Percentiles rank a stretch among this genome's conserved stretches.
These are phyloP conservation scores for Scheffersomyces titani DNA, from an alignment of 1,139 yeast species.

Conservation along the genomic window DNA sequence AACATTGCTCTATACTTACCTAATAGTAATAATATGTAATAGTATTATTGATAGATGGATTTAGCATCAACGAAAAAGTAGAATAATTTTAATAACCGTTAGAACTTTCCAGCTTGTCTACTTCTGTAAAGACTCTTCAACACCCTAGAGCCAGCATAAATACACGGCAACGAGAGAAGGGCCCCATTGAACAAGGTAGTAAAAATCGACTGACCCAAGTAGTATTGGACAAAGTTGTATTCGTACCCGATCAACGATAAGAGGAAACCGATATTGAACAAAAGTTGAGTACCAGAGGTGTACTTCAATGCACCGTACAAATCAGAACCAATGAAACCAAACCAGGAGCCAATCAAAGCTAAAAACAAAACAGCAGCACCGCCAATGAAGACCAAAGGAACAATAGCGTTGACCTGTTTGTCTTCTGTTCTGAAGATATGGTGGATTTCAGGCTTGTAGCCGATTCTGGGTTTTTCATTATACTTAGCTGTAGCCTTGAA, in stretches of 20 bases:
- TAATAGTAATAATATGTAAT: background rate
- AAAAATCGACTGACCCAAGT: conserved; percentile 70
- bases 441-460: conserved; percentile 62
- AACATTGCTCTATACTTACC: background rate
- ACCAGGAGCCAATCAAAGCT: conserved; percentile 52
- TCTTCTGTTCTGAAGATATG: conserved; percentile 66
- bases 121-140: conserved; percentile 37
- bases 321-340: conserved; percentile 43
- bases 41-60: background rate
- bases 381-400: conserved; percentile 57
- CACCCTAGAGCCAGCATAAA: conserved; percentile 72
- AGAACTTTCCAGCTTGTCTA: conserved; percentile 34
- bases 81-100: background rate
- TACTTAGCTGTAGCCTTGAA: conserved; percentile 25
- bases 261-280: conserved; percentile 51
- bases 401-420: conserved; percentile 50
- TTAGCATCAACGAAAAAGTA: background rate
- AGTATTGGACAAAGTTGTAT: conserved; percentile 64
- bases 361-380: conserved; percentile 45
- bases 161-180: conserved; percentile 54
- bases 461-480: conserved; percentile 41
- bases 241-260: conserved; percentile 61
- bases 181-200: conserved; percentile 58
- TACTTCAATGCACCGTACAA: conserved; percentile 37
- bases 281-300: conserved; percentile 25